Evolutionary conservation across 2,329 filamentous ascomycete species (phyloP), one percentile per base, ranked within the genome.

Genomic region (Daldinia eschscholtzii): DNA sequence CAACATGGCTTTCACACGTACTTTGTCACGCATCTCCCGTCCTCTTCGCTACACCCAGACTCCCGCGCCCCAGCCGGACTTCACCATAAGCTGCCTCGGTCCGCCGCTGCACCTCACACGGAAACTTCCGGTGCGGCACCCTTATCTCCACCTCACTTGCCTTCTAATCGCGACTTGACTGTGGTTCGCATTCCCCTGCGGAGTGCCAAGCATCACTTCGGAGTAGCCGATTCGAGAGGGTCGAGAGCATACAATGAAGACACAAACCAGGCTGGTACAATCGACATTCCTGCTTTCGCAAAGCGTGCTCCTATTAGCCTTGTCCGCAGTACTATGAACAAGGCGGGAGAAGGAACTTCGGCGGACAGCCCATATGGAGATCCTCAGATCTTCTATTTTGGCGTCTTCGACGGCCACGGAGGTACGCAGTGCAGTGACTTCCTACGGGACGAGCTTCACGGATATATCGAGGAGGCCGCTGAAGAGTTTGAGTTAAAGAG

Each of bases 361-460:
- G 93, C 93, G 5, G 92, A 93, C 65, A 92, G 91, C 71, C 89
- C 92, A 1, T 92, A 89, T 70, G 95, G 95, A 2, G 95, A 98
- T 77, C 95, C 95, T 1, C 95, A 98, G 78, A 91, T 98, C 37
- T 99, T 99, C 80, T 99, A 98, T 80, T 99, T 98, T 85, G 94
- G 89, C 1, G 90, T 98, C 1, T 99, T 98, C 76, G 96, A 99
- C 80, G 96, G 96, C 2, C 96, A 99, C 81, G 96, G 96, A 9
- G 96, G 96, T 20, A 87, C 84, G 20, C 92, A 97, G 79, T 98
- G 96, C 80, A 94, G 93, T 67, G 90, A 91, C 18, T 98, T 97
- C 74, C 81, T 98, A 72, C 87, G 90, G 65, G 93, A 98, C 67
- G 89, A 92, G 76, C 82, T 99, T 67, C 96, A 98, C 79, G 88